These are phyloP conservation scores for Circinella umbellata DNA, from an alignment of 371 early-diverging fungal species.

Conservation along the genomic window DNA sequence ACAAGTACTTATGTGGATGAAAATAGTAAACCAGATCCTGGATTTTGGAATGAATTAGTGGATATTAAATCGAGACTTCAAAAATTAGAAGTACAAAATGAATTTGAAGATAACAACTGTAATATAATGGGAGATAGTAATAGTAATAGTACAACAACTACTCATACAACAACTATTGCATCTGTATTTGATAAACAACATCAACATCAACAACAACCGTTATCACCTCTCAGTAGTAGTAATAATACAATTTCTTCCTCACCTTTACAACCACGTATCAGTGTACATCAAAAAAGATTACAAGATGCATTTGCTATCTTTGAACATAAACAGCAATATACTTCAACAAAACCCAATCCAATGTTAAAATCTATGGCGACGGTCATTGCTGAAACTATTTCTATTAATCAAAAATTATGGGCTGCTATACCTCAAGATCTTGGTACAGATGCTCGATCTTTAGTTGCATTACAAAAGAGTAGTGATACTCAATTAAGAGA, in stretches of 20 bases:
- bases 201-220: background rate
- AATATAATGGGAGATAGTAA: background rate
- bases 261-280: background rate
- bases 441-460: conserved; percentile 18
- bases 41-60: conserved; percentile 15
- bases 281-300: conserved; percentile 19
- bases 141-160: background rate
- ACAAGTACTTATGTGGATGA: background rate
- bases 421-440: conserved; percentile 21
- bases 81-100: conserved; percentile 19
- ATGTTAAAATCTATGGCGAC: conserved; percentile 15
- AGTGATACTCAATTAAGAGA: conserved; percentile 23
- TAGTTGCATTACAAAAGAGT: conserved; percentile 25
- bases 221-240: conserved; percentile 6
- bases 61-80: conserved; percentile 20
- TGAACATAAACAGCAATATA: conserved; percentile 17
- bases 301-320: conserved; percentile 17
- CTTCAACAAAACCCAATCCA: background rate
- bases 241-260: background rate
- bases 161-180: background rate
- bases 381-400: conserved; percentile 21
- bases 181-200: conserved; percentile 6
- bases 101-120: background rate
- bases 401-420: conserved; percentile 24
- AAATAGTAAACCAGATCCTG: background rate